Base-by-base conservation (phyloP, 106 monocot species). In the Acorus gramineus region DNA sequence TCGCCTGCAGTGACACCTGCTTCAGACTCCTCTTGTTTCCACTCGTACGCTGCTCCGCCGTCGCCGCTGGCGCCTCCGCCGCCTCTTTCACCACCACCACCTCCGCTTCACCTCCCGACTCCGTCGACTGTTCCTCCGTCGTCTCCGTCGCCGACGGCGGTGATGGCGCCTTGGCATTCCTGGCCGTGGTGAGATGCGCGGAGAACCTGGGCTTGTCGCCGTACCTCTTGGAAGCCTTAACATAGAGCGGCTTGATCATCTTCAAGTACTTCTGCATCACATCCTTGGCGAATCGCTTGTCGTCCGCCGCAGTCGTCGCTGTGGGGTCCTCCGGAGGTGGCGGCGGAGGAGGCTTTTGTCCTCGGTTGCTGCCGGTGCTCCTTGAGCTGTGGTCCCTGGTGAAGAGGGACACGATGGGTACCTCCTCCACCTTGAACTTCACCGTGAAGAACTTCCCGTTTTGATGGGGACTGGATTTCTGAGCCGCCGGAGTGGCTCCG, bases 211-310 rank as follows among this genome's bases (percentile, higher is more conserved):
- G 52, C 68, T 56, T 77, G 14, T 71, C 80, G 44, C 59, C 14
- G 69, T 87, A 69, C 65, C 56, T 53, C 68, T 79, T 84, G 44
- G 78, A 81, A 4, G 73, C 81, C 14, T 74, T 56, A 43, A 80
- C 73, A 50, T 88, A 84, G n/a, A 84, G 64, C 6, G 84, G 87
- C 60, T 77, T 89, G 68, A 89, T 82, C 85, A 82, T 89, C 71
- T 65, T 69, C 7, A 89, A 59, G 49, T 89, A 89, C 66, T 68
- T 79, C 44, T 85, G 81, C 5, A 89, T 52, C 8, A 66, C 50
- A 4, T 89, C 85, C 66, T 72, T 82, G 7, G 74, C 46, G 8
- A 52, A 51, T 52, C 53, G 66, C 59, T 69, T 82, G 66, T 82
- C 60, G 48, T 65, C 53, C 13, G 42, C 69, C 6, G 60, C 57